These are phyloP conservation scores for Verticillium albo-atrum DNA, from an alignment of 2,329 filamentous ascomycete species.

Conservation along the genomic window DNA sequence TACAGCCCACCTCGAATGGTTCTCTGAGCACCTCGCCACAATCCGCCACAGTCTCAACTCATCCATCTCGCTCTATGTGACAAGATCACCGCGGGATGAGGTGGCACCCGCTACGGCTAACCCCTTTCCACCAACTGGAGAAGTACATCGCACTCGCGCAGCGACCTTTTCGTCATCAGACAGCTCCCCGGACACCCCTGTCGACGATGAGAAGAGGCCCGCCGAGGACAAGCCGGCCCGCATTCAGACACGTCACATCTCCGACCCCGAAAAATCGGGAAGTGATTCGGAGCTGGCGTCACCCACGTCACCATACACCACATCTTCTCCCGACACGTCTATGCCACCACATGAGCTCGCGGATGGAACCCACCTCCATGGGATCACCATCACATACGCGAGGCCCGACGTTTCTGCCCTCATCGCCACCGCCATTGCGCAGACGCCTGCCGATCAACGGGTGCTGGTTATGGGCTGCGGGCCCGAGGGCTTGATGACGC, in stretches of 20 bases:
- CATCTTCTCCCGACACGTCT: background rate
- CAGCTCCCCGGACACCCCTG: background rate
- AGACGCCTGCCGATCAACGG: conserved; percentile 21
- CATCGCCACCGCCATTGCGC: conserved; percentile 25
- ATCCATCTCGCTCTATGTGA: conserved; percentile 28
- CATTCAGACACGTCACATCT: conserved; percentile 7
- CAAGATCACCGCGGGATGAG: conserved; percentile 10
- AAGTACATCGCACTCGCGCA: background rate
- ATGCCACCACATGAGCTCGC: background rate
- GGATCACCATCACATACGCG: conserved; percentile 21
- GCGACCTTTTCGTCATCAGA: conserved; percentile 2
- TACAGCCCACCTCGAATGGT: conserved; percentile 32
- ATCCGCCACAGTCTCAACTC: conserved; percentile 24
- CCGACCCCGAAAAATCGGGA: conserved; percentile 13
- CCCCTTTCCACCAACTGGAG: background rate
- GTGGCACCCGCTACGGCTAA: conserved; percentile 4
- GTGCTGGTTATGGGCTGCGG: conserved; percentile 43
- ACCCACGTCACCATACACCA: conserved; percentile 1
- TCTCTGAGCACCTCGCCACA: conserved; percentile 26
- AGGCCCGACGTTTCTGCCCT: conserved; percentile 32
- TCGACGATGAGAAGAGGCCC: background rate
- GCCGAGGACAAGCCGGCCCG: conserved; percentile 5
- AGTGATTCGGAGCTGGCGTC: conserved; percentile 13
- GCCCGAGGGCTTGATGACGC: conserved; percentile 34
- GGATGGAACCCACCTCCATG: conserved; percentile 3